phyloP scores from a whole-genome alignment of 2,329 filamentous ascomycete species.

The Beauveria australis region DNA sequence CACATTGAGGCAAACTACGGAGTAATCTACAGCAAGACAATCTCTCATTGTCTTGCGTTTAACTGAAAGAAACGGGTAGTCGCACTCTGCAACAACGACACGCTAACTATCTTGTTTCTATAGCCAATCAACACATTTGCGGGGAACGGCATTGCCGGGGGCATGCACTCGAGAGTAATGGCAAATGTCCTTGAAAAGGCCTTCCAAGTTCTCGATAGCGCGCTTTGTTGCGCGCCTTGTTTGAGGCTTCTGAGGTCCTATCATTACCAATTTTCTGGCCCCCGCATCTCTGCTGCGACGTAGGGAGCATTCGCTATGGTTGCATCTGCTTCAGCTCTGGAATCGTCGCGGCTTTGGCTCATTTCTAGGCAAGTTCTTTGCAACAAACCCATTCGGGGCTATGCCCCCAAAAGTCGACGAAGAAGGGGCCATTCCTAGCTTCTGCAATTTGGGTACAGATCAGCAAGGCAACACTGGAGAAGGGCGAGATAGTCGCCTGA shows the following conservation, averaged over 20 bases:
- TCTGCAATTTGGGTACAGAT: not conserved
- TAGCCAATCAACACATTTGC: not conserved
- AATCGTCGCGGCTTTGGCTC: not conserved
- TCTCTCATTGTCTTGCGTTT: too few species aligned
- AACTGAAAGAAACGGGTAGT: too few species aligned
- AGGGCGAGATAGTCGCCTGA: conserved; percentile 1
- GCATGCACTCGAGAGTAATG: not conserved
- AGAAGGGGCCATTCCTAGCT: not conserved
- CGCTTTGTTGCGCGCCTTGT: not conserved
- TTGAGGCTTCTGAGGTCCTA: not conserved
- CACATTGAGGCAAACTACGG: not conserved
- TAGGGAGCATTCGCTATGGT: not conserved
- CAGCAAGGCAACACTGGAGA: not conserved
- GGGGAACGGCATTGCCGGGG: not conserved
- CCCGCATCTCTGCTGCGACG: not conserved
- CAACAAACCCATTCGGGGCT: not conserved
- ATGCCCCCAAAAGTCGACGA: not conserved
- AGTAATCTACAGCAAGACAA: not conserved
- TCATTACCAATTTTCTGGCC: not conserved
- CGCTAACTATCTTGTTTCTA: not conserved
- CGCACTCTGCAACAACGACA: not conserved
- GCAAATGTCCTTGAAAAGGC: too few species aligned
- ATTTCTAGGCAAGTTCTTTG: not conserved
- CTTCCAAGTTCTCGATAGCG: not conserved
- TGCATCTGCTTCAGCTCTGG: not conserved